Evolutionary conservation across 106 monocot genomes (phyloP), one percentile per base, ranked within the genome.

Genomic region (Platanthera guangdongensis): DNA sequence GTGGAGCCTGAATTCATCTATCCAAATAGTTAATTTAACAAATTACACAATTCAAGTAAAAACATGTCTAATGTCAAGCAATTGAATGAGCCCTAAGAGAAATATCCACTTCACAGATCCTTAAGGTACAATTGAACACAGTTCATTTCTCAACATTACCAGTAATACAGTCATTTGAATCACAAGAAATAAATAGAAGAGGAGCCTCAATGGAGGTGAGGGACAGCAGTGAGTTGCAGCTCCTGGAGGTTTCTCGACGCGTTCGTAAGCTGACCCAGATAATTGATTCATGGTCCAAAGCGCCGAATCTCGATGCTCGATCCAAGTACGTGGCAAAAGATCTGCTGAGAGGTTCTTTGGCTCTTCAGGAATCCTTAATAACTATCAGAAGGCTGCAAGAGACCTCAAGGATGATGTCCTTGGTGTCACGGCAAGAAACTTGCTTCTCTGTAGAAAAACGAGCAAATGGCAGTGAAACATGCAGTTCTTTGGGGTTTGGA

Each of bases 321-420:
- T 83, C 89, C 10, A 80, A 68, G 14, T 74, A 79, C 54, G 76
- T 85, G 11, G 72, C 85, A 0, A 77, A 77, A 47, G 77, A 83
- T 78, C 83, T 93, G 51, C 74, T 86, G 18, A 81, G 78, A 78
- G 86, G 84, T 50, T 84, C 88, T 15, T 46, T 83, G 52, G 90
- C 86, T 70, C 93, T 88, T 46, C 86, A 90, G 76, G 83, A 81
- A 50, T 90, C 93, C 4, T 49, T 88, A 68, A 39, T 77, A 53
- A 86, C 86, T 81, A 83, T 90, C 10, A 75, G 75, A 60, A 88
- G 79, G 73, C 83, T 84, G 46, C 83, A 84, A 55, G 79, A 83
- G 49, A 72, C 83, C 15, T 86, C 89, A 10, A 80, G 50, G 47
- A 49, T 52, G 8, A 60, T 80, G 73, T 19, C 63, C 47, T 51